Base-by-base conservation (phyloP, 202 grass and related monocot species). In the Brachypodium distachyon region DNA sequence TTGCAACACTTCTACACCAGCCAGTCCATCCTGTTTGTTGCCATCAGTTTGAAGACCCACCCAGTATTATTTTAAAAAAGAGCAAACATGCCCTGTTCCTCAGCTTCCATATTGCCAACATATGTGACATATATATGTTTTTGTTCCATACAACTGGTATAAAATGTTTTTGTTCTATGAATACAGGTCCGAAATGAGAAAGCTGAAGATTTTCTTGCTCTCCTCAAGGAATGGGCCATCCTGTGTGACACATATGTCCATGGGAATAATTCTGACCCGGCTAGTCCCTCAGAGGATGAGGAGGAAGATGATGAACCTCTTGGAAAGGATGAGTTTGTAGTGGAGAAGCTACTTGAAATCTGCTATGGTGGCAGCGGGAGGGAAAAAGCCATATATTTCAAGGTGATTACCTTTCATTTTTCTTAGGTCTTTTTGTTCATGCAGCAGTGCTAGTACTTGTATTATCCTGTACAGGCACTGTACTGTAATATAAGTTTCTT, bases 131-230 rank as follows among this genome's bases (percentile, higher is more conserved):
- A n/a, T n/a, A n/a, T n/a, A n/a, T n/a, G n/a, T 7, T 21, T 61
- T 54, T 37, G 5, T 70, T 55, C 12, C 6, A 51, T 54, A 34
- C 10, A 12, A 6, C 44, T 62, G 29, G 12, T 56, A 65, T 13
- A 42, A 48, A 10, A 47, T 40, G 2, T 66, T 61, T 61, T 70
- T 68, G 53, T 9, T 21, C 58, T 76, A 19, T 52, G 40, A 19
- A 12, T 93, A 21, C 46, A 97, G 90, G 93, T 91, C 50, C 82
- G 93, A 12, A 97, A 97, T 31, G 93, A 97, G 73, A 97, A 93
- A 44, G 88, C 90, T 0, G 90, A 97, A 10, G 85, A 90, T 3
- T 97, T 94, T 79, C 81, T 97, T 25, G 41, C 67, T 4, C 82
- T 94, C 23, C 64, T 97, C 22, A 84, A 55, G 65, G 87, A 88